A percentile compares a stretch with the other conserved stretches of the same genome.
Conservation (phyloP, 2,329 filamentous ascomycete genomes). For the Sarocladium oryzae region DNA sequence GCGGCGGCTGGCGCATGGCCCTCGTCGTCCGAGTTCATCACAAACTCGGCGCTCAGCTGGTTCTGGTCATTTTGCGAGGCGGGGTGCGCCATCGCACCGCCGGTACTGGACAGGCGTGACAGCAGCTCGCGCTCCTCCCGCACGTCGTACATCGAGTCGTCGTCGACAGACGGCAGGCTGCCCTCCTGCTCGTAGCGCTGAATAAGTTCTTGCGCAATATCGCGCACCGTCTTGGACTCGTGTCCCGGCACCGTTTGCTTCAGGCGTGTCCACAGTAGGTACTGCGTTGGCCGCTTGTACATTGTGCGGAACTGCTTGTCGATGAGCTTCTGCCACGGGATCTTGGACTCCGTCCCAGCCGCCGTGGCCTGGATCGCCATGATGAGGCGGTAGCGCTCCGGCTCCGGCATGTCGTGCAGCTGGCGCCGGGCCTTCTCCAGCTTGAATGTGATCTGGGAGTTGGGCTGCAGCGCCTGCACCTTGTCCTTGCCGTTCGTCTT, state of each 20-base stretch:
- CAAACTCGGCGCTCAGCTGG: constrained; percentile 21
- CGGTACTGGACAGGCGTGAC: background rate
- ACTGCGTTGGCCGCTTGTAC: constrained; percentile 30
- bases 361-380: constrained; percentile 35
- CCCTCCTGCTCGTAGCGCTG: constrained; percentile 27
- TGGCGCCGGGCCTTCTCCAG: constrained; percentile 37
- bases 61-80: background rate
- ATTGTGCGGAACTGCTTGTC: constrained; percentile 32
- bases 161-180: constrained; percentile 26
- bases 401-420: constrained; percentile 33
- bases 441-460: constrained; percentile 32
- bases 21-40: constrained; percentile 23
- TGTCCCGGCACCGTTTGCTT: constrained; percentile 26
- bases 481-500: constrained; percentile 27
- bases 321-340: constrained; percentile 42
- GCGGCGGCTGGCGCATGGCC: constrained; percentile 10
- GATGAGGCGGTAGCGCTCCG: constrained; percentile 39
- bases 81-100: constrained; percentile 1
- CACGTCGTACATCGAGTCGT: constrained; percentile 22
- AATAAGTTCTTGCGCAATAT: constrained; percentile 29
- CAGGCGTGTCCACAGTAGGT: constrained; percentile 33
- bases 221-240: constrained; percentile 24
- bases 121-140: constrained; percentile 23
- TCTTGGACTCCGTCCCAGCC: constrained; percentile 35
- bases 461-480: constrained; percentile 24